Conservation (phyloP, 2,329 filamentous ascomycete species). For the Rhinocladiella similis region DNA sequence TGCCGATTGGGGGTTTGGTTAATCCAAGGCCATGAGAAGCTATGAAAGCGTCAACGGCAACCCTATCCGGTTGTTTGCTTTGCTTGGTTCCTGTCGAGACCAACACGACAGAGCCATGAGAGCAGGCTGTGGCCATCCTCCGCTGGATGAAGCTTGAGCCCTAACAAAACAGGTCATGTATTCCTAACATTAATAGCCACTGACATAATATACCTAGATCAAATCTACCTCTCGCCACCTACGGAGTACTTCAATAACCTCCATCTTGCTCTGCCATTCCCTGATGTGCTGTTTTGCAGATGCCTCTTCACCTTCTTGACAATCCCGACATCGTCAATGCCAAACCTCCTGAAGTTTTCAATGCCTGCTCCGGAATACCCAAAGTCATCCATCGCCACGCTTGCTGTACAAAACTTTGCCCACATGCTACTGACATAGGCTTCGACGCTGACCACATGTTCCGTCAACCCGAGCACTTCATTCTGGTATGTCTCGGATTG, state of each 20-base stretch:
- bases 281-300: neutral
- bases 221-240: neutral
- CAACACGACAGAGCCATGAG: no score
- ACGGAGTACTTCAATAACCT: conserved; percentile 6
- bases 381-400: conserved; percentile 3
- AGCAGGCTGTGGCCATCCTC: no score
- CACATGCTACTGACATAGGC: conserved; percentile 35
- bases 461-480: conserved; percentile 37
- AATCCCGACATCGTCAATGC: conserved; percentile 2
- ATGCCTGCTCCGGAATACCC: neutral
- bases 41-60: no score
- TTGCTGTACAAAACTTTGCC: no score
- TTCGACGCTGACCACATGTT: conserved; percentile 46
- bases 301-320: conserved; percentile 3
- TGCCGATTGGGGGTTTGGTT: no score
- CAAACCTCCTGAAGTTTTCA: conserved; percentile 2
- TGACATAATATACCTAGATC: neutral
- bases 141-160: no score
- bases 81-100: no score
- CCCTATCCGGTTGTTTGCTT: no score
- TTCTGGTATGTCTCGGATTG: conserved; percentile 46
- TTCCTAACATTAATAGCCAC: no score
- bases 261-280: conserved; percentile 1
- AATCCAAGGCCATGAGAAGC: no score
- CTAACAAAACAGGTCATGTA: no score